These are phyloP conservation scores for Draba incana DNA, from an alignment of 345 rosid species.

Conservation along the genomic window DNA sequence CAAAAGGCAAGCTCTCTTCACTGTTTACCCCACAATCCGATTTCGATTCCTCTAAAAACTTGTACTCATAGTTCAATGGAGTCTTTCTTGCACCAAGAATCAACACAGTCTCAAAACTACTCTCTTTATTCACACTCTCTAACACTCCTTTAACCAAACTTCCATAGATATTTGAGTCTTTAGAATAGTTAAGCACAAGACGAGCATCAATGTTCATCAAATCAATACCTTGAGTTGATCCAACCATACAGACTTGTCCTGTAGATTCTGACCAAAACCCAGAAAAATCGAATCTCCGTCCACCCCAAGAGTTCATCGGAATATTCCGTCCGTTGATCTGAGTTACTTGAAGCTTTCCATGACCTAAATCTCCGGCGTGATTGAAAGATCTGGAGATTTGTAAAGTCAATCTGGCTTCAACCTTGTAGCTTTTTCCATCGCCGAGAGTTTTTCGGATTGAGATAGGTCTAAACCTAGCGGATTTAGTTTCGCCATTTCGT, in stretches of 20 bases:
- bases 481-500: slow-evolving; percentile 25
- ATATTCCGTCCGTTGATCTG: slow-evolving; percentile 57
- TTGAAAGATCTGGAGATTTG: slow-evolving; percentile 41
- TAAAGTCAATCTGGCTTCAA: slow-evolving; percentile 48
- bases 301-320: slow-evolving; percentile 42
- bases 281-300: slow-evolving; percentile 47
- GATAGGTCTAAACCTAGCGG: slow-evolving; percentile 42
- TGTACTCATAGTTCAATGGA: slow-evolving; percentile 54
- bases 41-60: slow-evolving; percentile 48
- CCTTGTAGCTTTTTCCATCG: slow-evolving; percentile 36
- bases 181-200: slow-evolving; percentile 66
- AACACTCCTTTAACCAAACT: slow-evolving; percentile 66
- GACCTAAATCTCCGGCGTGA: slow-evolving; percentile 27
- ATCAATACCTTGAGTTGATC: slow-evolving; percentile 59
- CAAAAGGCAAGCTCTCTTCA: slow-evolving; percentile 46
- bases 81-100: slow-evolving; percentile 55
- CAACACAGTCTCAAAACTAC: slow-evolving; percentile 58
- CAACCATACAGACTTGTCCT: slow-evolving; percentile 87
- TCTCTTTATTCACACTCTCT: slow-evolving; percentile 49
- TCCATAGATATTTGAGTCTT: slow-evolving; percentile 48
- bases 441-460: slow-evolving; percentile 29
- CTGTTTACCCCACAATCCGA: slow-evolving; percentile 39
- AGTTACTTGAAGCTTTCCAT: slow-evolving; percentile 46
- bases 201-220: slow-evolving; percentile 46
- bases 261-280: slow-evolving; percentile 77